Base-by-base conservation (phyloP, 1,284 basidiomycete genomes). In the Peniophora sp. region DNA sequence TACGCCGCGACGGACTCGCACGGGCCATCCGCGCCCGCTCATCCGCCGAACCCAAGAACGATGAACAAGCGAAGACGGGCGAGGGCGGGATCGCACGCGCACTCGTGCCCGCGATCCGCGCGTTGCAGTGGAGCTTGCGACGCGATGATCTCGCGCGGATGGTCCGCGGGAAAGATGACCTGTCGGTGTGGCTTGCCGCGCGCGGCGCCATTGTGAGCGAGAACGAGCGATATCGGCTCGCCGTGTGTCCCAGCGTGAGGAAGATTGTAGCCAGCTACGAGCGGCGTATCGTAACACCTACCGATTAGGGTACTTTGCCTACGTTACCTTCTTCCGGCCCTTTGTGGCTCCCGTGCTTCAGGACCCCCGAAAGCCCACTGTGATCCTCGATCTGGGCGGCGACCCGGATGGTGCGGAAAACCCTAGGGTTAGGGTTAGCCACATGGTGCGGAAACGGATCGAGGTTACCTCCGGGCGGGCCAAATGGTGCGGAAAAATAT, bases 261-360 rank as follows among this genome's bases (percentile, higher is more conserved):
- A 76, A 74, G 63, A 74, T 75, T 34, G 73, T 83, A 27, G 68
- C 67, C 49, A 79, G 79, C 58, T 87, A 79, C 58, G 85, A 87
- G 61, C 55, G 56, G n/a, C 5, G 6, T 6, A 20, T 16, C 16
- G 38, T 32, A 32, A 32, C 27, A 32, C 12, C 27, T 32, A 32
- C 27, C 27, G 27, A 5, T 12, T 32, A 32, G 27, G 12, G 27
- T 12, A 32, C 12, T 6, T 12, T 32, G 12, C 27, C 27, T 6
- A 6, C 12, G 27, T 32, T 5, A 32, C 27, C 27, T 12, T 32
- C 6, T 32, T 32, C 27, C 5, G 27, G 5, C 27, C 12, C 12
- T 5, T 32, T 32, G 12, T 12, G 27, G n/a, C n/a, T n/a, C n/a
- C n/a, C n/a, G n/a, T n/a, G n/a, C n/a, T n/a, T n/a, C n/a, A n/a